Conservation (phyloP, 2,329 filamentous ascomycete species). For the Ophiosphaerella narmari region DNA sequence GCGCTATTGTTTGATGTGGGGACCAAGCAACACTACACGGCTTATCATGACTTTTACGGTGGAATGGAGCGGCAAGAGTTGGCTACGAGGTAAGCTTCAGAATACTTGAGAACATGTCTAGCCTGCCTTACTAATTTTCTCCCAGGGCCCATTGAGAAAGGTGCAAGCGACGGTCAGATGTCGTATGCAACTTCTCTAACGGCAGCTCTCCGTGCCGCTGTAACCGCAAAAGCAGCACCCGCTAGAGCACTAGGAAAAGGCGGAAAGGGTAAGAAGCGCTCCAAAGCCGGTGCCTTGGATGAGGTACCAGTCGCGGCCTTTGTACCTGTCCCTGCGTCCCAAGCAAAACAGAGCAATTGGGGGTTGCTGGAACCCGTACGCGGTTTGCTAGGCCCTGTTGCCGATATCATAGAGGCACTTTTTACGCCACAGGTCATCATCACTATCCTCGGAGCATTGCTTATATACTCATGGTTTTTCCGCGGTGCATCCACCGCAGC, state of each 20-base stretch:
- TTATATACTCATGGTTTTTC: conserved; percentile 43
- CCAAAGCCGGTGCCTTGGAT: conserved; percentile 59
- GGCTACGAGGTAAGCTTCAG: conserved; percentile 78
- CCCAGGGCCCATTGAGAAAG: conserved; percentile 91
- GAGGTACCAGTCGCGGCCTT: conserved; percentile 46
- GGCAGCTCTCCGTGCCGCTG: conserved; percentile 71
- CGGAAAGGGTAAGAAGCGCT: conserved; percentile 57
- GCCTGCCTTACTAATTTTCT: conserved; percentile 10
- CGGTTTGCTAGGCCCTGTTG: conserved; percentile 69
- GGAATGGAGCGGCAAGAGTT: conserved; percentile 97
- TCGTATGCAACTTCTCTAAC: conserved; percentile 82
- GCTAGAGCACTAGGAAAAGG: conserved; percentile 55
- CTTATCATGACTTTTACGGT: conserved; percentile 87
- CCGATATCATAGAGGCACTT: conserved; percentile 71
- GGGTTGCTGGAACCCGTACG: conserved; percentile 81
- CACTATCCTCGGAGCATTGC: conserved; percentile 67
- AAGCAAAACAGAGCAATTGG: conserved; percentile 59
- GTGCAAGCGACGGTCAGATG: conserved; percentile 85
- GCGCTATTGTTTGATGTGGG: conserved; percentile 93
- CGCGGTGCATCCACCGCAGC: conserved; percentile 34
- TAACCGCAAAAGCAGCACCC: conserved; percentile 64
- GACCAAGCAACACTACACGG: conserved; percentile 80
- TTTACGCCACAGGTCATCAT: conserved; percentile 79
- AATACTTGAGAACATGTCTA: conserved; percentile 11
- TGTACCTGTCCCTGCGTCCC: conserved; percentile 29